Evolutionary conservation across 768 basidiomycete species (phyloP).

Genomic region (Myochromella boudieri): DNA sequence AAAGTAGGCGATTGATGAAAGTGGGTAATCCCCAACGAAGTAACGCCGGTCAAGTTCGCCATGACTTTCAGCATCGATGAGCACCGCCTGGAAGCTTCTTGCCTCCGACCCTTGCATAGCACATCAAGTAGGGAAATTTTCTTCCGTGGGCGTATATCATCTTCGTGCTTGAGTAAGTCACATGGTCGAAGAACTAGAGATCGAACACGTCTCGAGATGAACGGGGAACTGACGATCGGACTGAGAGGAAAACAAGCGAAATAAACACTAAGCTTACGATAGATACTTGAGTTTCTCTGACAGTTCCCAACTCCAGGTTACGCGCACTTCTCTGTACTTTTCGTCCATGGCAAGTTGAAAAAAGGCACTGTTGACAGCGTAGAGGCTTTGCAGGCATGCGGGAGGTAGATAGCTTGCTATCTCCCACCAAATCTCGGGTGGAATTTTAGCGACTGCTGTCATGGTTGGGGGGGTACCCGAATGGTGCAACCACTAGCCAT

Average conservation of each 20-base stretch:
- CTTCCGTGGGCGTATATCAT: no score
- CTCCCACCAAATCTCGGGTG: not conserved
- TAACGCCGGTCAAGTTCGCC: not conserved
- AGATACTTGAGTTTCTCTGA: not conserved
- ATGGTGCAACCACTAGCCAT: no score
- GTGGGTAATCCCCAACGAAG: not conserved
- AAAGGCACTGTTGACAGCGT: conserved; percentile 1
- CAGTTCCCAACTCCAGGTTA: not conserved
- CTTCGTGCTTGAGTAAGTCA: no score
- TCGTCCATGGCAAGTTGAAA: conserved; percentile 1
- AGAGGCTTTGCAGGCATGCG: not conserved
- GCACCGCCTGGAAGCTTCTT: not conserved
- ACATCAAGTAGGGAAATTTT: not conserved
- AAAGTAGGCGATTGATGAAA: not conserved
- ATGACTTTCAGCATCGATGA: not conserved
- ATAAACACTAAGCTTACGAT: no score
- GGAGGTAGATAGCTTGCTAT: not conserved
- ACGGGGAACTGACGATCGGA: no score
- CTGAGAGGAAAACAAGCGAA: no score
- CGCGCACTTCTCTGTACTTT: not conserved
- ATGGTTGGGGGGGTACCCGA: no score
- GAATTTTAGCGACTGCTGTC: not conserved
- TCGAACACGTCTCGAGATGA: no score
- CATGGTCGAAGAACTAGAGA: no score
- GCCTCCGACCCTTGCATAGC: not conserved